These are phyloP conservation scores for Tulasnella sp. DNA, from an alignment of 768 basidiomycete species.

Conservation along the genomic window DNA sequence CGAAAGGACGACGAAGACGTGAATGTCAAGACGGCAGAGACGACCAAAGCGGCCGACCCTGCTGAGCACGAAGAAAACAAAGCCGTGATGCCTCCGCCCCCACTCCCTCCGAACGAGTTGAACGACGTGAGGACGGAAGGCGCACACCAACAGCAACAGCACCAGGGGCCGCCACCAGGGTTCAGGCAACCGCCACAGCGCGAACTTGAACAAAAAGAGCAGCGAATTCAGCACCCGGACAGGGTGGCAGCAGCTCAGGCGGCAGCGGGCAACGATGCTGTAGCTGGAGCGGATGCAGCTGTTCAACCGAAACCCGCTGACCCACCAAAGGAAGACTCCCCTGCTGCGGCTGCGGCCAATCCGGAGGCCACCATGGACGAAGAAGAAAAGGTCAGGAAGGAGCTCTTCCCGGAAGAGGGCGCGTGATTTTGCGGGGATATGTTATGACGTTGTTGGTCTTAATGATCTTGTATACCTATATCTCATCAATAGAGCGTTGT, in stretches of 20 bases:
- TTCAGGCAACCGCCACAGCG: background rate
- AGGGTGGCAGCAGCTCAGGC: conserved; percentile 10
- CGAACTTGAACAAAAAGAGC: conserved; percentile 4
- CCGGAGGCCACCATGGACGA: conserved; percentile 26
- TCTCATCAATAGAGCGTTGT: too few relatives aligned
- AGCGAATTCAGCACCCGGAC: conserved; percentile 8
- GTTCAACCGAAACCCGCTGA: background rate
- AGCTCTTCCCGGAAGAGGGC: conserved; percentile 29
- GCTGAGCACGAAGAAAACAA: conserved; percentile 13
- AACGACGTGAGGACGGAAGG: conserved; percentile 26
- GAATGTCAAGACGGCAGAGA: conserved; percentile 1
- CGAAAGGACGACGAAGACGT: background rate
- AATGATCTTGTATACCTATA: too few relatives aligned
- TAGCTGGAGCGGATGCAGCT: background rate
- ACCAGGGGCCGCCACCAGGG: background rate
- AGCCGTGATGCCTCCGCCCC: conserved; percentile 11
- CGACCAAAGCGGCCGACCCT: background rate
- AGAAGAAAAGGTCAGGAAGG: conserved; percentile 30
- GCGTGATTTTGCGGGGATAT: too few relatives aligned
- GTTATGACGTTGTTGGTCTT: too few relatives aligned
- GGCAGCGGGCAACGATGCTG: conserved; percentile 8
- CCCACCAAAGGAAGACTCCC: conserved; percentile 1
- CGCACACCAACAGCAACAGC: conserved; percentile 25
- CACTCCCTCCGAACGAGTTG: conserved; percentile 9
- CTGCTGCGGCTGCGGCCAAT: background rate